Conservation (phyloP, 2,329 filamentous ascomycete genomes). For the Apiospora phragmitis region DNA sequence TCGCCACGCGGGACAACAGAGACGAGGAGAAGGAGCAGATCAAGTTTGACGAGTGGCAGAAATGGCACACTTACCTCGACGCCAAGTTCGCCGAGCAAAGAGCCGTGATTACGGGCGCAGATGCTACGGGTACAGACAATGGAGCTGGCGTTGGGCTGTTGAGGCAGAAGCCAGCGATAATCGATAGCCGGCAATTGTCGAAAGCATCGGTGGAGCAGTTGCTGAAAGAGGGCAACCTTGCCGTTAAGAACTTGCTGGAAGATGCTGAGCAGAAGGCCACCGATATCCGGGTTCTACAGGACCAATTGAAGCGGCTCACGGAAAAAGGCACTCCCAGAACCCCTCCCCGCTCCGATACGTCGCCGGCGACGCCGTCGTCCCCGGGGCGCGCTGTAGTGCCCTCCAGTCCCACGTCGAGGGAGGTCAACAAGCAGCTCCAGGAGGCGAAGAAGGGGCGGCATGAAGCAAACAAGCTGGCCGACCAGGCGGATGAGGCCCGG, state of each 20-base stretch:
- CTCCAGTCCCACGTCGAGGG: not conserved
- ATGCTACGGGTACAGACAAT: not conserved
- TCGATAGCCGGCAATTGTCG: not conserved
- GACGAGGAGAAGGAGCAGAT: not conserved
- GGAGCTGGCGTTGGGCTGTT: not conserved
- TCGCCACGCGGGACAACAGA: not conserved
- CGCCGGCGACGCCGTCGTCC: not conserved
- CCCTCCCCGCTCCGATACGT: no score
- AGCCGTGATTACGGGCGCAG: not conserved
- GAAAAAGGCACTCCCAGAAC: not conserved
- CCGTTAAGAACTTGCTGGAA: not conserved
- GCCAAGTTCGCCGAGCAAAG: not conserved
- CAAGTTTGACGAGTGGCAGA: not conserved
- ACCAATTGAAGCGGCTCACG: not conserved
- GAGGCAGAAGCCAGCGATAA: not conserved
- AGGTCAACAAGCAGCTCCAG: not conserved
- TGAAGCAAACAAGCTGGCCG: not conserved
- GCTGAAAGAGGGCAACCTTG: not conserved
- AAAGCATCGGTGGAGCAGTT: not conserved
- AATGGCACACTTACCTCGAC: not conserved
- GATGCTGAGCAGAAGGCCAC: not conserved
- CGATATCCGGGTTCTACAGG: not conserved
- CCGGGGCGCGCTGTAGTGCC: not conserved
- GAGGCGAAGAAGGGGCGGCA: not conserved
- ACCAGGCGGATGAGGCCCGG: not conserved